Evolutionary conservation across 2,329 filamentous ascomycete genomes (phyloP).

Genomic region (Hypoxylon sp.): DNA sequence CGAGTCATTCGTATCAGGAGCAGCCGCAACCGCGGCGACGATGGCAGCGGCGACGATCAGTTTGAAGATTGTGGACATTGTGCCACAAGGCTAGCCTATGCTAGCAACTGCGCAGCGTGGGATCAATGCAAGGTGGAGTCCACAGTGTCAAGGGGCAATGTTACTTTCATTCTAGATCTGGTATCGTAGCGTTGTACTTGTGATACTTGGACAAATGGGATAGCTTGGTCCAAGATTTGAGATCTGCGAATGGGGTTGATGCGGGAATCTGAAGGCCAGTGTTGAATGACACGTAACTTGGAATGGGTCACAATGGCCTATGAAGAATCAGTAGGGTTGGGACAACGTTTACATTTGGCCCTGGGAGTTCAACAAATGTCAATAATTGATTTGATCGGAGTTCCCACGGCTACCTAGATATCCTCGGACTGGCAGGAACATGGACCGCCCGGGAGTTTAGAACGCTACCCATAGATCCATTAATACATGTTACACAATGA

Average conservation of each 20-base stretch:
- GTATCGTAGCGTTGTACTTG: neutral
- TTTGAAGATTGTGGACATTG: slow-evolving; percentile 14
- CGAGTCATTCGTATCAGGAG: neutral
- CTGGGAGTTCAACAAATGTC: neutral
- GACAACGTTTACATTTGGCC: neutral
- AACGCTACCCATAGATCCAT: neutral
- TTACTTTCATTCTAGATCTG: slow-evolving; percentile 2
- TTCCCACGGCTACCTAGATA: neutral
- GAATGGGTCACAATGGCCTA: neutral
- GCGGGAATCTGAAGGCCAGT: neutral
- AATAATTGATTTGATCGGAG: neutral
- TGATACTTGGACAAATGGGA: slow-evolving; percentile 9
- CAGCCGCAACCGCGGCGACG: neutral
- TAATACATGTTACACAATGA: neutral
- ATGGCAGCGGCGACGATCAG: neutral
- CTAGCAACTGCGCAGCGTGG: slow-evolving; percentile 1
- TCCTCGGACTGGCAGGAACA: neutral
- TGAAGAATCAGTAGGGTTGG: neutral
- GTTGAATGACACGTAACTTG: neutral
- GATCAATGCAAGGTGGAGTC: neutral
- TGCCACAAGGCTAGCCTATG: neutral
- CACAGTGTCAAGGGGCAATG: slow-evolving; percentile 1
- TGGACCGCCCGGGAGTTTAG: neutral
- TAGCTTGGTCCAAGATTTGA: neutral
- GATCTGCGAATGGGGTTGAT: neutral